A percentile compares a stretch with the other conserved stretches of the same genome.
phyloP scores from a whole-genome alignment of 805 yeast species.

The Yamadazyma kitorensis region DNA sequence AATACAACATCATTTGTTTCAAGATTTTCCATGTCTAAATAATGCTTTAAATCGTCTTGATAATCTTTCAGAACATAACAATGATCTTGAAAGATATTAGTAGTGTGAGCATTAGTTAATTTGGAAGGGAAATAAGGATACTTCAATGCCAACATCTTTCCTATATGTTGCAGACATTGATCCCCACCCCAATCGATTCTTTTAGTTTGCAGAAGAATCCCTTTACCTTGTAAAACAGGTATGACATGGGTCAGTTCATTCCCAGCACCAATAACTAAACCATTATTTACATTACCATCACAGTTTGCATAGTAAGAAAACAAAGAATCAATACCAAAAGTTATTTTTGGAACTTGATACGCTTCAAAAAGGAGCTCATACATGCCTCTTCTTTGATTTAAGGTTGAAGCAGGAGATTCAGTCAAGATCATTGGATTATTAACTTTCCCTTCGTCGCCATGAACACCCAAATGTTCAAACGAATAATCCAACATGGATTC shows the following conservation, averaged over 20 bases:
- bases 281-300: conserved; percentile 35
- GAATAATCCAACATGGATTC: conserved; percentile 83
- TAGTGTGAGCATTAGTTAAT: conserved; percentile 60
- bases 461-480: conserved; percentile 73
- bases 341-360: conserved; percentile 68
- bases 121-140: conserved; percentile 90
- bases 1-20: conserved; percentile 70
- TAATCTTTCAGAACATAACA: conserved; percentile 77
- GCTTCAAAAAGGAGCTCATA: conserved; percentile 85
- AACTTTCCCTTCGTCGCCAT: conserved; percentile 43
- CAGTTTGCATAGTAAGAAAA: conserved; percentile 71
- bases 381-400: conserved; percentile 67
- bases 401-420: conserved; percentile 72
- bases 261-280: conserved; percentile 81
- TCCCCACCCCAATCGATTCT: conserved; percentile 93
- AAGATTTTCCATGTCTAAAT: conserved; percentile 59
- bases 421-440: conserved; percentile 79
- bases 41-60: conserved; percentile 54
- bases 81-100: conserved; percentile 65
- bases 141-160: conserved; percentile 65
- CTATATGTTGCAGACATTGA: conserved; percentile 62
- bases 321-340: conserved; percentile 80
- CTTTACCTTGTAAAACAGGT: conserved; percentile 74
- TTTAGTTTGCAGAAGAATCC: conserved; percentile 64
- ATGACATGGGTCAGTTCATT: conserved; percentile 78